Evolutionary conservation across 495 filamentous ascomycete genomes (phyloP).

Genomic region (Aspergillus cavernicola): DNA sequence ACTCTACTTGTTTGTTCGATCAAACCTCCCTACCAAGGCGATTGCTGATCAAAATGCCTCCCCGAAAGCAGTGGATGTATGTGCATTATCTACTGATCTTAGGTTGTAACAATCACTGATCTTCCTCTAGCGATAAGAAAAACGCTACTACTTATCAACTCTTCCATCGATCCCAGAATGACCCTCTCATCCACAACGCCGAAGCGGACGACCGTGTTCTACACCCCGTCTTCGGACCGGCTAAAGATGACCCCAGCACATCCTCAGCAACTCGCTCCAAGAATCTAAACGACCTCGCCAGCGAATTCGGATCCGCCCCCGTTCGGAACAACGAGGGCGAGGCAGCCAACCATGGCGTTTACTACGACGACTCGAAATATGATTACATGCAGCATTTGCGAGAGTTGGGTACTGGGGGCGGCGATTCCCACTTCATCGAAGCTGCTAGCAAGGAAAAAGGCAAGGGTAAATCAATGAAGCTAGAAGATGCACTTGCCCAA

Average conservation of each 20-base stretch:
- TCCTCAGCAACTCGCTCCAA: slow-evolving; percentile 44
- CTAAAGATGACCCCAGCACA: slow-evolving; percentile 21
- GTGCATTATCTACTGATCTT: slow-evolving; percentile 25
- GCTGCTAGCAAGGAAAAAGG: slow-evolving; percentile 62
- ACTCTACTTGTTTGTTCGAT: background rate
- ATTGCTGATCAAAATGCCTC: slow-evolving; percentile 56
- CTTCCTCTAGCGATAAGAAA: slow-evolving; percentile 77
- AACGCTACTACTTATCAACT: slow-evolving; percentile 86
- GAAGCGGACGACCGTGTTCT: slow-evolving; percentile 79
- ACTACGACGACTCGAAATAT: slow-evolving; percentile 84
- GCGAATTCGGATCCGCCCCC: slow-evolving; percentile 64
- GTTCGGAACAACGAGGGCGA: slow-evolving; percentile 91
- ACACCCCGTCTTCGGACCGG: slow-evolving; percentile 42
- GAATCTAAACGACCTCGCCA: slow-evolving; percentile 67
- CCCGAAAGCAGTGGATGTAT: slow-evolving; percentile 84
- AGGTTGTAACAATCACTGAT: slow-evolving; percentile 2
- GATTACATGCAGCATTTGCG: slow-evolving; percentile 99
- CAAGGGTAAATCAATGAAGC: slow-evolving; percentile 64
- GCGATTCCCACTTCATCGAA: slow-evolving; percentile 71
- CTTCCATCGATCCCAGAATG: slow-evolving; percentile 94
- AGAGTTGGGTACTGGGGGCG: slow-evolving; percentile 64
- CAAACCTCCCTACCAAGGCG: background rate
- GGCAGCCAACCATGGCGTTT: slow-evolving; percentile 89
- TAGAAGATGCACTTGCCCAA: slow-evolving; percentile 78
- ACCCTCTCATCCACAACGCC: slow-evolving; percentile 88